These are phyloP conservation scores for Lolium perenne DNA, from an alignment of 176 grass and related monocot genomes.

Conservation along the genomic window DNA sequence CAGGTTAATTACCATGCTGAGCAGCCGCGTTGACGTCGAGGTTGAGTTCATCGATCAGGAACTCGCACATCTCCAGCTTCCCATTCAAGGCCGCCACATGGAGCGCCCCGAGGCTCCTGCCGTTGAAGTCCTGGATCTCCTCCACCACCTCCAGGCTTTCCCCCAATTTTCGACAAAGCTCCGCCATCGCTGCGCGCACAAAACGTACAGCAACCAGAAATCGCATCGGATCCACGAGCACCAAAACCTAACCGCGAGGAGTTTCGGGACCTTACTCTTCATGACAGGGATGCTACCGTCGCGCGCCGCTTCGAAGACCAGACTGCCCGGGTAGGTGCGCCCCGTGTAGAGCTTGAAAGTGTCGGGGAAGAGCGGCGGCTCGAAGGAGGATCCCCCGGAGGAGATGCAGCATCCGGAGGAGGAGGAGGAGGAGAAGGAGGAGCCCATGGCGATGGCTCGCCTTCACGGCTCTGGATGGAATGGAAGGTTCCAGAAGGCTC, in stretches of 20 bases:
- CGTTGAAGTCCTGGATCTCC: not conserved
- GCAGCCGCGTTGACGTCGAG: slow-evolving; percentile 5
- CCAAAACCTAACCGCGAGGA: not conserved
- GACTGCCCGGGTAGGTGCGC: not conserved
- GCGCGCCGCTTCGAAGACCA: no score
- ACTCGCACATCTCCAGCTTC: not conserved
- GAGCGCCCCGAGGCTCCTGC: not conserved
- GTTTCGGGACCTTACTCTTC: not conserved
- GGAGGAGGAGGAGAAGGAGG: not conserved
- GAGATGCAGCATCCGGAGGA: no score
- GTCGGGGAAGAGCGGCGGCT: not conserved
- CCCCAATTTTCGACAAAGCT: not conserved
- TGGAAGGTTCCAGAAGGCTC: not conserved
- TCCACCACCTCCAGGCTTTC: not conserved
- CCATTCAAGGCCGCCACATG: slow-evolving; percentile 4
- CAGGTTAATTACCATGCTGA: not conserved
- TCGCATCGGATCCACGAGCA: not conserved
- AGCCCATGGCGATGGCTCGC: not conserved
- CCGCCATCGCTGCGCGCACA: not conserved
- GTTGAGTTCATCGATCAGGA: not conserved
- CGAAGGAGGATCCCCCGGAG: not conserved
- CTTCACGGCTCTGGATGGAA: not conserved
- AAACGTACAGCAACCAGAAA: not conserved
- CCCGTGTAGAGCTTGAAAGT: no score
- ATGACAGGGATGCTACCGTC: not conserved